phyloP scores from a whole-genome alignment of 169 alveolate species.

The Plasmodium malariae region DNA sequence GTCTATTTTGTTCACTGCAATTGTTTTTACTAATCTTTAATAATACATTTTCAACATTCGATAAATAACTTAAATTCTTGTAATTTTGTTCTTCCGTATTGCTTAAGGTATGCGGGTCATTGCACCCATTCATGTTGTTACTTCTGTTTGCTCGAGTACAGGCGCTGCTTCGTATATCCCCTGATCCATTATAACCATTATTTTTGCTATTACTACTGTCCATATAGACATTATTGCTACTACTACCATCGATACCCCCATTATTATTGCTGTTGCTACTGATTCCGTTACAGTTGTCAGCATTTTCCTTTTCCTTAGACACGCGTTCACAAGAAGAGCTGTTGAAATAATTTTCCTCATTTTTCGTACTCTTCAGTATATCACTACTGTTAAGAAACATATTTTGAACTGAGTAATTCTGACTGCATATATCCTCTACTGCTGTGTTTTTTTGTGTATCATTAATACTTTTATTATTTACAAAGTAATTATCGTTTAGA shows the following conservation, averaged over 20 bases:
- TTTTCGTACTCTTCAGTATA: not conserved
- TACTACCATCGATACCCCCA: too few relatives aligned
- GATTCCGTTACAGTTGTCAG: not conserved
- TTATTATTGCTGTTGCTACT: not conserved
- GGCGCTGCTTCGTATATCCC: not conserved
- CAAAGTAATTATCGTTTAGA: constrained; percentile 25
- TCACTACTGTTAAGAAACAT: not conserved
- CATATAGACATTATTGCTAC: too few relatives aligned
- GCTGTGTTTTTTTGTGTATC: constrained; percentile 5
- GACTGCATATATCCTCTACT: not conserved
- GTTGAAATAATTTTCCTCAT: constrained; percentile 9
- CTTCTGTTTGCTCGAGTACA: not conserved
- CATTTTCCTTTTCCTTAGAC: not conserved
- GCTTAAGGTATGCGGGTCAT: not conserved
- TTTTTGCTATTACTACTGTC: not conserved
- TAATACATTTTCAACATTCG: not conserved
- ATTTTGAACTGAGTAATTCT: not conserved
- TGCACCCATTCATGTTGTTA: not conserved
- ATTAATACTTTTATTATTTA: not conserved
- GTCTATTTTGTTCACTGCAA: not conserved
- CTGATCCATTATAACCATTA: not conserved
- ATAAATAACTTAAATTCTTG: not conserved
- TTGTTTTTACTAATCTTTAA: not conserved
- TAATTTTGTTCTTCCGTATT: not conserved
- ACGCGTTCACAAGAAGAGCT: not conserved